Evolutionary conservation across 176 grass and related monocot species (phyloP), one percentile per base, ranked within the genome.

Genomic region (Oryza coarctata): DNA sequence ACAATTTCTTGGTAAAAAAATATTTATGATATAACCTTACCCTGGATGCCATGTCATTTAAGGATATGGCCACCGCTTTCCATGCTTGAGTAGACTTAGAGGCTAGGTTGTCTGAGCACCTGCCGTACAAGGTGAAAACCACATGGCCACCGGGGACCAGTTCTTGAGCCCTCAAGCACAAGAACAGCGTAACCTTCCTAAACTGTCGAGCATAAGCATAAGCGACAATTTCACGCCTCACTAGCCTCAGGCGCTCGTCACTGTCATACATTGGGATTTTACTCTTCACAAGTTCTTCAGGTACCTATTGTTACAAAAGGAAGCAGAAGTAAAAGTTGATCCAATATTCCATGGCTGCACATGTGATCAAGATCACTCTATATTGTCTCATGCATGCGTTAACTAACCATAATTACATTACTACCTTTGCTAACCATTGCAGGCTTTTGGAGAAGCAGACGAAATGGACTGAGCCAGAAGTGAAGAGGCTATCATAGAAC

Each of bases 401-500:
- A 4, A 13, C 43, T 45, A 12, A 45, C 12, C 13, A 11, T 15
- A 45, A 14, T 45, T 45, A 12, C 43, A 45, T 45, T 10, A 10
- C 22, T 70, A 84, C 82, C 81, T 75, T 50, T 13, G 81, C 75
- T 43, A 83, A 71, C 81, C 71, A 83, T 2, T 83, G 81, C 23
- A 83, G 45, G 23, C 81, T 83, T 13, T 7, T 25, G 9, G 40
- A 52, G 1, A 71, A 52, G 43, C 81, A 83, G 5, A 75, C n/a
- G 9, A 83, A 9, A 67, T 83, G 81, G 6, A 83, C 5, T 43
- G 55, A 65, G 33, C 15, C 0, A 3, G 32, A 66, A 6, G 25
- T 49, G 60, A 83, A 75, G 3, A 83, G 81, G 3, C 71, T 60
- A 1, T 60, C 81, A 32, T 83, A 61, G 17, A 83, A 83, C 1